These are phyloP conservation scores for Friedmanniomyces endolithicus DNA, from an alignment of 495 filamentous ascomycete species.

Conservation along the genomic window DNA sequence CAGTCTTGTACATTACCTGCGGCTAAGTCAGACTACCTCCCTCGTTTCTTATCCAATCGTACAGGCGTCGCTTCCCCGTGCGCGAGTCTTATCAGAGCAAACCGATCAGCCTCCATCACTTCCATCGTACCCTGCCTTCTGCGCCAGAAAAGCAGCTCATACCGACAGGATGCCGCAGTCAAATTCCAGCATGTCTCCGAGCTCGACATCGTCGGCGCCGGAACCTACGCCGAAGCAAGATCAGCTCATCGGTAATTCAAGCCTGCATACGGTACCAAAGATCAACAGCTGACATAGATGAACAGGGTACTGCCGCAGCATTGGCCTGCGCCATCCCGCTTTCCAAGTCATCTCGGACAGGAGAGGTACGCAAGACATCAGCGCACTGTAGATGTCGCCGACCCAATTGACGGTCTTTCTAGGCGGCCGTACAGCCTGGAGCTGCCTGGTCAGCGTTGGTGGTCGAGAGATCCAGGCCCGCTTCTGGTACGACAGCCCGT, in stretches of 20 bases:
- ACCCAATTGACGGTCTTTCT: conserved; percentile 6
- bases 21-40: conserved; percentile 3
- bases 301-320: conserved; percentile 11
- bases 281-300: background rate
- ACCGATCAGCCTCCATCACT: conserved; percentile 8
- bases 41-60: conserved; percentile 8
- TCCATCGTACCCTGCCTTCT: background rate
- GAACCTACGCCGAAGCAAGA: conserved; percentile 6
- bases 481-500: conserved; percentile 85
- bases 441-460: conserved; percentile 52
- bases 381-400: background rate
- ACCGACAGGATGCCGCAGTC: background rate
- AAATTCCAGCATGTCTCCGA: background rate
- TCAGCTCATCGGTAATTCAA: background rate
- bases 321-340: conserved; percentile 10
- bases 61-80: background rate
- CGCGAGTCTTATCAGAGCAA: background rate
- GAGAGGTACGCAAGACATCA: conserved; percentile 12
- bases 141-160: background rate
- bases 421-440: conserved; percentile 92
- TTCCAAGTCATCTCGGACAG: conserved; percentile 23
- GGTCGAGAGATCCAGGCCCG: conserved; percentile 49
- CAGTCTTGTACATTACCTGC: background rate
- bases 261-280: background rate
- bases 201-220: background rate